These are phyloP conservation scores for Euphorbia pulcherrima DNA, from an alignment of 345 rosid species.

Conservation along the genomic window DNA sequence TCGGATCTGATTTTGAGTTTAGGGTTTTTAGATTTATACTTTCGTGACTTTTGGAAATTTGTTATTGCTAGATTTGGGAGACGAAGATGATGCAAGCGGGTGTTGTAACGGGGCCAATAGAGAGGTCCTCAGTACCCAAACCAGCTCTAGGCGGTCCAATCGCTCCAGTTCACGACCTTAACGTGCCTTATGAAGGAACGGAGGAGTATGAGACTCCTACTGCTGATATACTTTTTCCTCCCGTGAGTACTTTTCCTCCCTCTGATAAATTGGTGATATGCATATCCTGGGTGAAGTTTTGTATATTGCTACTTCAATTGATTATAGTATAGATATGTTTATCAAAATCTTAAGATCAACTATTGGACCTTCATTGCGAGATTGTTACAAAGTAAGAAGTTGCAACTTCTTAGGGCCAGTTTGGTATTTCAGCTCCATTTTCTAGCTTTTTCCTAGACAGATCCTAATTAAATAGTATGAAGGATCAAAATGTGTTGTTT, in stretches of 20 bases:
- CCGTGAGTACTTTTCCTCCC: slow-evolving; percentile 41
- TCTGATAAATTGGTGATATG: background rate
- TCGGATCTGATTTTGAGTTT: slow-evolving; percentile 31
- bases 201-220: slow-evolving; percentile 99
- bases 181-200: slow-evolving; percentile 87
- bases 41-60: slow-evolving; percentile 13
- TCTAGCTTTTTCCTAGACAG: no score
- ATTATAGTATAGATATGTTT: background rate
- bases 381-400: background rate
- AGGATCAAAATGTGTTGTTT: no score
- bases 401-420: background rate
- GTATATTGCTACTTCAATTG: background rate
- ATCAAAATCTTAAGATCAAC: background rate
- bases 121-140: slow-evolving; percentile 60
- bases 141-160: slow-evolving; percentile 51
- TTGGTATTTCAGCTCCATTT: no score
- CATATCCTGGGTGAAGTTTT: background rate
- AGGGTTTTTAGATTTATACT: slow-evolving; percentile 33
- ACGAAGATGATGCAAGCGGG: slow-evolving; percentile 93
- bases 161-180: slow-evolving; percentile 83
- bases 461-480: no score
- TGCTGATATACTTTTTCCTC: slow-evolving; percentile 90
- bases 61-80: slow-evolving; percentile 70
- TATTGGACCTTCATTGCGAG: background rate
- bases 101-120: slow-evolving; percentile 57